These are phyloP conservation scores for Metschnikowia aberdeeniae DNA, from an alignment of 805 yeast species.

Conservation along the genomic window DNA sequence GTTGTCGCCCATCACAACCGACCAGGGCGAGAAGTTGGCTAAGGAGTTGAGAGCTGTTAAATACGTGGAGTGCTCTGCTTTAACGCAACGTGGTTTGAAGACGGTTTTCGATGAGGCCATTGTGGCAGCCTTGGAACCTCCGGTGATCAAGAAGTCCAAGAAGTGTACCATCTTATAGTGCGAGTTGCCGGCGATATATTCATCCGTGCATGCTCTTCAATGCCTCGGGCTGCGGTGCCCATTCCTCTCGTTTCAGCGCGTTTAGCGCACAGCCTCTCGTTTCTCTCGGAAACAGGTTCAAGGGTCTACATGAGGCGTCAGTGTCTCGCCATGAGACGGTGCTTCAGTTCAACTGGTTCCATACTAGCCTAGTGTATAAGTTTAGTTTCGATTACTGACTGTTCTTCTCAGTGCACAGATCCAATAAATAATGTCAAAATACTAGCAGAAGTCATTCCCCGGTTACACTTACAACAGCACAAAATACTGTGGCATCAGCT, in stretches of 20 bases:
- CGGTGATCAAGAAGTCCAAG: conserved; percentile 74
- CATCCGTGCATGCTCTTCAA: not conserved
- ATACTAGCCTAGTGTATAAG: conserved; percentile 2
- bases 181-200: not conserved
- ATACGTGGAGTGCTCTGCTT: conserved; percentile 96
- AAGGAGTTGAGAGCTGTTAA: conserved; percentile 93
- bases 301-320: conserved; percentile 4
- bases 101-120: conserved; percentile 98
- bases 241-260: conserved; percentile 2
- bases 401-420: conserved; percentile 1
- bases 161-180: conserved; percentile 78
- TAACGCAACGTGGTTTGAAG: conserved; percentile 94
- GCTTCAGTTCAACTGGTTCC: conserved; percentile 5
- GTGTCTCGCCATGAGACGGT: conserved; percentile 3
- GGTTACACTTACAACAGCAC: too few species aligned
- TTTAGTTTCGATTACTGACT: conserved; percentile 3
- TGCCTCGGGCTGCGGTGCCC: not conserved
- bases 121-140: conserved; percentile 97
- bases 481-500: too few species aligned
- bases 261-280: conserved; percentile 3
- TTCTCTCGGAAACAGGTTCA: conserved; percentile 4
- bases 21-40: conserved; percentile 89
- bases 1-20: conserved; percentile 77
- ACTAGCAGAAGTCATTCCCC: not conserved
- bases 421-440: not conserved